Percentiles rank a stretch among this genome's conserved stretches.
Evolutionary conservation across 371 early-diverging fungal genomes (phyloP).

Genomic region (Mucor racemosus): DNA sequence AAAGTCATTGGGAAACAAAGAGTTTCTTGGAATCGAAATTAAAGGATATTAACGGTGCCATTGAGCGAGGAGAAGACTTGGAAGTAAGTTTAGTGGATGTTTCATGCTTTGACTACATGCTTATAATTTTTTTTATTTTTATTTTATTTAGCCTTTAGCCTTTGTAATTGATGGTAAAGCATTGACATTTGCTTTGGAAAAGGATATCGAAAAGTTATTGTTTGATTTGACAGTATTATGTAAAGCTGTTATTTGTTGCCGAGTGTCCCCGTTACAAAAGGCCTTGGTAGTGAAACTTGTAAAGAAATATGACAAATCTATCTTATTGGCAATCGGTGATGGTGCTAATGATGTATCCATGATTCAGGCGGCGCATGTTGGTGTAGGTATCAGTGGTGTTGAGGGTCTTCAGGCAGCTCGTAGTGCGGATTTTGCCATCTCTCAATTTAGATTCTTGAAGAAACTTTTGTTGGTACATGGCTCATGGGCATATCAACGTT

Average conservation of each 20-base stretch:
- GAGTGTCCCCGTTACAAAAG: constrained; percentile 95
- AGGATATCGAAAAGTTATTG: constrained; percentile 71
- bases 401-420: constrained; percentile 98
- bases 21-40: constrained; percentile 78
- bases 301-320: constrained; percentile 75
- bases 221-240: constrained; percentile 80
- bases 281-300: constrained; percentile 92
- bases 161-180: constrained; percentile 77
- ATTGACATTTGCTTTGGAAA: constrained; percentile 72
- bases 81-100: constrained; percentile 38
- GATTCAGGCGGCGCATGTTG: constrained; percentile 97
- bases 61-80: constrained; percentile 62
- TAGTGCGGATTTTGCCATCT: constrained; percentile 95
- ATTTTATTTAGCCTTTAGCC: constrained; percentile 57
- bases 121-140: neutral
- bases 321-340: constrained; percentile 93
- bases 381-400: constrained; percentile 96
- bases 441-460: constrained; percentile 89
- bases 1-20: constrained; percentile 80
- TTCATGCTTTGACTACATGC: neutral
- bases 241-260: constrained; percentile 90
- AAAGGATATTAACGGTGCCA: constrained; percentile 65
- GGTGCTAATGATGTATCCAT: constrained; percentile 99
- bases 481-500: constrained; percentile 90
- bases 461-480: constrained; percentile 94